A percentile compares a stretch with the other conserved stretches of the same genome.
These are phyloP conservation scores for Pholiota molesta DNA, from an alignment of 768 basidiomycete species.

Conservation along the genomic window DNA sequence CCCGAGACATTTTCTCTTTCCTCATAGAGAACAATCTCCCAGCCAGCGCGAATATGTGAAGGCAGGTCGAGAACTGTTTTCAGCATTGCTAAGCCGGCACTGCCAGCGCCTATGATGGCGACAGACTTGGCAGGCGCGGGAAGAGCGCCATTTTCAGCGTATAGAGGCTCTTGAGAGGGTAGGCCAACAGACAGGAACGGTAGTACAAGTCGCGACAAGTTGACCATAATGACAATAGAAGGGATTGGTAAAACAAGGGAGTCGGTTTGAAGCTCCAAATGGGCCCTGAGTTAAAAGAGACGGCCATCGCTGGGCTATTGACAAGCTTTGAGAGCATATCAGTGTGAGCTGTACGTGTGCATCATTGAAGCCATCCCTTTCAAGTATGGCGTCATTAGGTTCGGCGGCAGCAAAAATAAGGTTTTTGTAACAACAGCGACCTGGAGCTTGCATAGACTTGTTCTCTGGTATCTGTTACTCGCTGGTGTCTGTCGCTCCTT, in stretches of 20 bases:
- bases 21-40: slow-evolving; percentile 58
- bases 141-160: slow-evolving; percentile 8
- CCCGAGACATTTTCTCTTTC: slow-evolving; percentile 57
- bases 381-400: slow-evolving; percentile 9
- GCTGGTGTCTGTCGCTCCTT: background rate
- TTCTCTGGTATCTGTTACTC: background rate
- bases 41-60: slow-evolving; percentile 33
- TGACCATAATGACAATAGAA: slow-evolving; percentile 25
- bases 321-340: background rate
- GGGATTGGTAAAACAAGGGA: background rate
- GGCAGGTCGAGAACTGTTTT: slow-evolving; percentile 54
- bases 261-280: background rate
- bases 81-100: slow-evolving; percentile 55
- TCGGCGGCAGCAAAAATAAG: slow-evolving; percentile 8
- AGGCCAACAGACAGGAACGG: slow-evolving; percentile 18
- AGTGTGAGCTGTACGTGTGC: slow-evolving; percentile 12
- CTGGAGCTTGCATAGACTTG: background rate
- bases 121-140: slow-evolving; percentile 42
- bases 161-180: slow-evolving; percentile 21
- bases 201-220: slow-evolving; percentile 22
- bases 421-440: background rate
- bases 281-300: background rate
- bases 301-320: background rate
- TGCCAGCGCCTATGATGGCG: slow-evolving; percentile 61
- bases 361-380: slow-evolving; percentile 21